Evolutionary conservation across 2,329 filamentous ascomycete species (phyloP).

Genomic region (Fusarium avenaceum): DNA sequence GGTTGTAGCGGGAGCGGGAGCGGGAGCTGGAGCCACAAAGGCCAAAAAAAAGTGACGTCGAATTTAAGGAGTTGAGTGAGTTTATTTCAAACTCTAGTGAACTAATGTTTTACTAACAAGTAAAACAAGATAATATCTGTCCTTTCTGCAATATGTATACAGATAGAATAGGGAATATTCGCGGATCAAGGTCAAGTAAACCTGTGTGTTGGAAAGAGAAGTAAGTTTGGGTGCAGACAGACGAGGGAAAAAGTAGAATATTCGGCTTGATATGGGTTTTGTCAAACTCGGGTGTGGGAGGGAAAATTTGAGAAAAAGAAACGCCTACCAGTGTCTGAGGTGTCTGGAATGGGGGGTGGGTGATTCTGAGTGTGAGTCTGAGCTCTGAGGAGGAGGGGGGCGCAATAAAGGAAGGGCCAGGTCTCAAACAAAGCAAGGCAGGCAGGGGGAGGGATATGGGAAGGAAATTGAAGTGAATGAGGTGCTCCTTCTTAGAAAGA

Average conservation of each 20-base stretch:
- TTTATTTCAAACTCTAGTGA: conserved; percentile 18
- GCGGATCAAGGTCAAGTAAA: conserved; percentile 37
- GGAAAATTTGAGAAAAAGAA: conserved; percentile 45
- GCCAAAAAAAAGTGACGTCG: conserved; percentile 40
- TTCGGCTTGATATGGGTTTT: conserved; percentile 50
- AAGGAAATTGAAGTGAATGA: conserved; percentile 36
- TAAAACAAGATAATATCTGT: conserved; percentile 20
- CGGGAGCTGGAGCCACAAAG: conserved; percentile 46
- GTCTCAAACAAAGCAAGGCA: conserved; percentile 39
- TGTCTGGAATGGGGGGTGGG: conserved; percentile 45
- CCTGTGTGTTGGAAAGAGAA: conserved; percentile 46
- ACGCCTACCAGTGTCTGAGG: conserved; percentile 33
- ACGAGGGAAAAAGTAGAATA: conserved; percentile 46
- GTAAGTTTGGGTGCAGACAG: conserved; percentile 41
- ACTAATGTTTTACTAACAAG: conserved; percentile 27
- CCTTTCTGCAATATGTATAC: conserved; percentile 12
- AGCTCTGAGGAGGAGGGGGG: conserved; percentile 13
- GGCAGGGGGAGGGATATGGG: conserved; percentile 21
- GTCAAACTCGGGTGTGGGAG: conserved; percentile 51
- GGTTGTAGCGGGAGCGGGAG: conserved; percentile 45
- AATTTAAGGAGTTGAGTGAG: conserved; percentile 18
- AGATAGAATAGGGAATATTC: conserved; percentile 20
- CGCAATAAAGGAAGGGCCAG: conserved; percentile 39
- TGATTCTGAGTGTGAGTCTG: not conserved
- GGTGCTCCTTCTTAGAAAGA: conserved; percentile 26